Evolutionary conservation across 2,329 filamentous ascomycete species (phyloP).

Genomic region (Epicoccum nigrum): DNA sequence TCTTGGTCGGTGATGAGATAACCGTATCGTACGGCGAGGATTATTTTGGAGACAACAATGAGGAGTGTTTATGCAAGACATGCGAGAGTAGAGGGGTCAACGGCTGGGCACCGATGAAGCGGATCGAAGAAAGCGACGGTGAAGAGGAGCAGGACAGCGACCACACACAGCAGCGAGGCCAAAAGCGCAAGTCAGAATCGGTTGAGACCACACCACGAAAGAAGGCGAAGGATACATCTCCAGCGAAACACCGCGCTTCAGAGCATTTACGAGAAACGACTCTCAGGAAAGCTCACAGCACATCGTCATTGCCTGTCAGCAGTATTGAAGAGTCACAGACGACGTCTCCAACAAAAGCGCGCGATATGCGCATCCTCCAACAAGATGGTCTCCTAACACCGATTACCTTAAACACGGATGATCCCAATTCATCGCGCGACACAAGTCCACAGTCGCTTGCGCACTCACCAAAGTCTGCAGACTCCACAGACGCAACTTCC

Average conservation of each 20-base stretch:
- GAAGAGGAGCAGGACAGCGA: conserved; percentile 31
- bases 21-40: conserved; percentile 95
- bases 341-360: conserved; percentile 22
- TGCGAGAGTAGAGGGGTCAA: conserved; percentile 79
- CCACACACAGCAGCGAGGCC: conserved; percentile 22
- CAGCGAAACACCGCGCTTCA: conserved; percentile 17
- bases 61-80: conserved; percentile 88
- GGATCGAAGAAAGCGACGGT: conserved; percentile 44
- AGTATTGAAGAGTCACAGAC: conserved; percentile 40
- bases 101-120: conserved; percentile 72
- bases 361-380: conserved; percentile 41
- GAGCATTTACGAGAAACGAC: conserved; percentile 31
- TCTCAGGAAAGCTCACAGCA: conserved; percentile 42
- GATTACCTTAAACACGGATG: conserved; percentile 37
- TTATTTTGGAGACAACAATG: conserved; percentile 94
- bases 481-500: conserved; percentile 48
- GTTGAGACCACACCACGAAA: conserved; percentile 25
- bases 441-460: conserved; percentile 40
- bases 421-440: conserved; percentile 35
- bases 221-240: conserved; percentile 21
- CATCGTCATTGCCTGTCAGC: conserved; percentile 39
- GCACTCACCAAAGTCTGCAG: conserved; percentile 43
- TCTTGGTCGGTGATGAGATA: conserved; percentile 88
- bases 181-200: conserved; percentile 37
- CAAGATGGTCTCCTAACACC: conserved; percentile 38